Evolutionary conservation across 192 early-diverging fungal species (phyloP), one percentile per base, ranked within the genome.

Genomic region (Umbelopsis ramanniana): DNA sequence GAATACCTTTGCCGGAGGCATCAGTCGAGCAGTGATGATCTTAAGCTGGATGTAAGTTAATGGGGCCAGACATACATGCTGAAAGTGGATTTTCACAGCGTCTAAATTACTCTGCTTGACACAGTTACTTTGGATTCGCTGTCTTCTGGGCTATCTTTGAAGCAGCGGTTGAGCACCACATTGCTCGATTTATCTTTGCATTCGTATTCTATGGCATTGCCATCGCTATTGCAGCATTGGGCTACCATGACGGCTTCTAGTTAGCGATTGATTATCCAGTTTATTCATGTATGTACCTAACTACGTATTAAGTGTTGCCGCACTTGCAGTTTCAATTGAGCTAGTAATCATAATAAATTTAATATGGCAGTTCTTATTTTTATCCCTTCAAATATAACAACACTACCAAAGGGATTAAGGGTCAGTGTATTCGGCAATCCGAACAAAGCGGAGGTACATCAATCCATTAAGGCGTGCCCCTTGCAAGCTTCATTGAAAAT

Each of bases 1-100:
- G 14, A 83, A 83, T 37, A 76, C 73, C 21, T 71, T 83, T 47
- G 79, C 70, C 45, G 69, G 79, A 68, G 79, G 73, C 29, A 71
- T 76, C 43, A 72, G 50, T 12, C 22, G 35, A 46, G 73, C 76
- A 11, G 82, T 75, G 3, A 74, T 75, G 74, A 75, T 83, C 52
- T 19, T 83, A 9, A 19, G 76, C 23, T 83, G 82, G 82, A 46
- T 83, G 68, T 83, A 77, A 73, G 79, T 72, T 37, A 6, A 22
- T 60, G 7, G n/a, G 46, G 12, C 46, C 46, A 46, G 17, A 10
- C 46, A 46, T n/a, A n/a, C 17, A 10, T 15, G 17, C 5, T 15
- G 46, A 17, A 6, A 17, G 6, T 0, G 17, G 0, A 50, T 0
- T 19, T 6, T 17, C 4, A 17, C 1, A n/a, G 6, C 48, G 19